Evolutionary conservation across 345 rosid genomes (phyloP).

Genomic region (Citrus glauca): DNA sequence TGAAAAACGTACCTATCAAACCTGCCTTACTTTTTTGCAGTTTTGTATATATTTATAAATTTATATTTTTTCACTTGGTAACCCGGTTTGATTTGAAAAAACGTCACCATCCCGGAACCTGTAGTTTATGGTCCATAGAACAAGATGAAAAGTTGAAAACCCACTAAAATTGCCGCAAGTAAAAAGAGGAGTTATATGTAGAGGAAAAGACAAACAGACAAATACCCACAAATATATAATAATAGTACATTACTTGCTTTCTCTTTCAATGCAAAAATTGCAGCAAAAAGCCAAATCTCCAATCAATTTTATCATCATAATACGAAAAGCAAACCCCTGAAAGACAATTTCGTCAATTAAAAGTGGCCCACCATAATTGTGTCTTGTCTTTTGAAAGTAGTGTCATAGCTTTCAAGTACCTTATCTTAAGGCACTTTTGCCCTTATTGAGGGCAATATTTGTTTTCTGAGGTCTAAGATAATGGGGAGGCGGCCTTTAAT

Average conservation of each 20-base stretch:
- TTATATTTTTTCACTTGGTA: neutral
- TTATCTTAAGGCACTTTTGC: neutral
- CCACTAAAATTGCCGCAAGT: constrained; percentile 2
- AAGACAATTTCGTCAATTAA: constrained; percentile 11
- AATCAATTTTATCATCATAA: constrained; percentile 20
- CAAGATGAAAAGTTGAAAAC: neutral
- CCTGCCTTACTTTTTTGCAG: neutral
- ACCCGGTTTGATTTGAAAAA: neutral
- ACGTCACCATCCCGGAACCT: constrained; percentile 25
- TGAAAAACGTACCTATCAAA: neutral
- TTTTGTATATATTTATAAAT: neutral
- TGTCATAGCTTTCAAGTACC: neutral
- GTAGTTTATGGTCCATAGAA: constrained; percentile 19
- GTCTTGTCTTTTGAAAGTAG: neutral
- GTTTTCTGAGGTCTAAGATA: neutral
- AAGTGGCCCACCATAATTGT: constrained; percentile 12
- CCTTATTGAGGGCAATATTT: neutral
- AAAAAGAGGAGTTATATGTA: neutral
- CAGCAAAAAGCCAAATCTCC: constrained; percentile 41
- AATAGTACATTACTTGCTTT: neutral
- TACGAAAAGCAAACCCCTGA: neutral
- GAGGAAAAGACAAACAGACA: constrained; percentile 8
- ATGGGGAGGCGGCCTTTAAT: too few relatives aligned
- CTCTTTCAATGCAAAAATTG: neutral
- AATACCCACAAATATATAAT: neutral